Evolutionary conservation across 768 basidiomycete species (phyloP).

Genomic region (Cubamyces lactineus): DNA sequence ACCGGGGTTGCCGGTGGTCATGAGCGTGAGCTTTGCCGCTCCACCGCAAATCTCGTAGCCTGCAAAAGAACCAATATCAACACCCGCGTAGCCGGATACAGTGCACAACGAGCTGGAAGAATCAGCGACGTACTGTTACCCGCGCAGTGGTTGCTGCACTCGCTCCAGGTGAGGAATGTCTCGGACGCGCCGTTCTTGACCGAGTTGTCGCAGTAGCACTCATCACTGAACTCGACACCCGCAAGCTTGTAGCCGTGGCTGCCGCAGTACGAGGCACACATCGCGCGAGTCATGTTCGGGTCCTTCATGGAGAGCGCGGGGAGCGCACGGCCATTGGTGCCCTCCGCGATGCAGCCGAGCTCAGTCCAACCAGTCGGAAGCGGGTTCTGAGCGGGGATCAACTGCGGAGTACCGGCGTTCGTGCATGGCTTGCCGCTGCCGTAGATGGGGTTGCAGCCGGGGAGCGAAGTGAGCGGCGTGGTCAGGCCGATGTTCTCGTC

Average conservation of each 20-base stretch:
- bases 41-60: conserved; percentile 32
- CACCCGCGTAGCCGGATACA: no score
- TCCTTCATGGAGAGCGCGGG: conserved; percentile 26
- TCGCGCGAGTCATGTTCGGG: conserved; percentile 28
- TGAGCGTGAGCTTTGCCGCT: conserved; percentile 24
- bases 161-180: conserved; percentile 20
- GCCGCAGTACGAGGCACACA: conserved; percentile 30
- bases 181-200: conserved; percentile 30
- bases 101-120: no score
- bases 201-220: conserved; percentile 33
- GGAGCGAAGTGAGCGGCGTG: conserved; percentile 21
- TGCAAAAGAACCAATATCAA: neutral
- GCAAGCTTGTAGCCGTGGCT: conserved; percentile 32
- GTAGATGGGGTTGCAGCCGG: conserved; percentile 31
- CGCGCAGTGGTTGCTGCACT: conserved; percentile 30
- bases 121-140: conserved; percentile 25
- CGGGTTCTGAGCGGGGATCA: conserved; percentile 18
- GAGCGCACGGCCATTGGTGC: conserved; percentile 31
- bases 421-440: conserved; percentile 20
- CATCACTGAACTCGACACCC: conserved; percentile 34
- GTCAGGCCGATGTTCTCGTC: conserved; percentile 25
- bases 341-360: conserved; percentile 32
- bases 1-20: conserved; percentile 21
- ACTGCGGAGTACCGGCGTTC: conserved; percentile 7
- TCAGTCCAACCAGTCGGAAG: conserved; percentile 28